A percentile compares a stretch with the other conserved stretches of the same genome.
Conservation (phyloP, 2,329 filamentous ascomycete species). For the Clonostachys solani region DNA sequence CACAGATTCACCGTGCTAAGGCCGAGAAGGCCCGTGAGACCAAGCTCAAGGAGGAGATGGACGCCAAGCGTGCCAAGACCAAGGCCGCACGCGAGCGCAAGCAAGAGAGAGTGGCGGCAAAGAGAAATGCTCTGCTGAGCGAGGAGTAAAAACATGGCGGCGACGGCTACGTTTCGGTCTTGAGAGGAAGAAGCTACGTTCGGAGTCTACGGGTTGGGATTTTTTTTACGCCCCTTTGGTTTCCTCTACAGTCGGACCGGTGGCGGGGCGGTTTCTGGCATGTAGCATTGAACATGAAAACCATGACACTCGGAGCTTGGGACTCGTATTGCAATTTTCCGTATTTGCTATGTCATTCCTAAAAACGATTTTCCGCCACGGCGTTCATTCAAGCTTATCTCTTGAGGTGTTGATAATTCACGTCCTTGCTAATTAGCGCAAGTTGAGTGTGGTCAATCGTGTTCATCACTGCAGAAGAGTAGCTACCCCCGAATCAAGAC, state of each 20-base stretch:
- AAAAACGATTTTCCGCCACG: too few relatives aligned
- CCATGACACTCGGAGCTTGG: slow-evolving; percentile 33
- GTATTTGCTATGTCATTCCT: too few relatives aligned
- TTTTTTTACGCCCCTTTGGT: slow-evolving; percentile 38
- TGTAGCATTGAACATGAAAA: slow-evolving; percentile 52
- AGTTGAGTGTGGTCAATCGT: too few relatives aligned
- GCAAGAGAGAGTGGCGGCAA: slow-evolving; percentile 84
- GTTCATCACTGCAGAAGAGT: too few relatives aligned
- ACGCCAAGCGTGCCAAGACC: slow-evolving; percentile 99
- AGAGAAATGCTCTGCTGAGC: slow-evolving; percentile 81
- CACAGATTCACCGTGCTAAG: slow-evolving; percentile 99
- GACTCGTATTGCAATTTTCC: not conserved
- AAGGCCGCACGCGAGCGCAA: slow-evolving; percentile 99
- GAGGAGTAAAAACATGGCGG: slow-evolving; percentile 58
- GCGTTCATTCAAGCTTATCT: too few relatives aligned
- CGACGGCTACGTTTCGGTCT: slow-evolving; percentile 37
- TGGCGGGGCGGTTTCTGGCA: slow-evolving; percentile 46
- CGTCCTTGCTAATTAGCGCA: too few relatives aligned
- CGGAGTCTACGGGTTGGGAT: slow-evolving; percentile 57
- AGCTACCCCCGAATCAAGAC: too few relatives aligned
- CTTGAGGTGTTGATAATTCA: too few relatives aligned
- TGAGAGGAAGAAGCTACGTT: slow-evolving; percentile 50
- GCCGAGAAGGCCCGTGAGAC: slow-evolving; percentile 97
- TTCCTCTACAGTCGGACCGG: slow-evolving; percentile 43
- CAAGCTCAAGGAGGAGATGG: slow-evolving; percentile 98